Conservation (phyloP, 495 filamentous ascomycete genomes). For the Pseudomonodictys pantanalensis region DNA sequence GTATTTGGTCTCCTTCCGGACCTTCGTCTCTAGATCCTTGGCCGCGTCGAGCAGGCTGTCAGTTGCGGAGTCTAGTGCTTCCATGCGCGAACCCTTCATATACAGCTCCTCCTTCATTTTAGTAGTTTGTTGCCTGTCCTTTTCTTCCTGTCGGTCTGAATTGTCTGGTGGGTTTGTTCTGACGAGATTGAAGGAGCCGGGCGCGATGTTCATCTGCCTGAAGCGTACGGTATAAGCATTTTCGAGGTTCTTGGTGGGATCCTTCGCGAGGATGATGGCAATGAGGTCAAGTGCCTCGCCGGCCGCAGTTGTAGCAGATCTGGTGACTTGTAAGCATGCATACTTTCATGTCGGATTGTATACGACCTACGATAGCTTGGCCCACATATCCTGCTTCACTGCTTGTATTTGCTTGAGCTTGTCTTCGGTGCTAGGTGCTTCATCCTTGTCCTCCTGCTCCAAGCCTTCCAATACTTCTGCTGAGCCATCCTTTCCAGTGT, state of each 20-base stretch:
- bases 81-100: slow-evolving; percentile 74
- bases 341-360: not conserved
- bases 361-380: slow-evolving; percentile 4
- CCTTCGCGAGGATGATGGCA: slow-evolving; percentile 78
- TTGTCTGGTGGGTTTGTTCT: slow-evolving; percentile 58
- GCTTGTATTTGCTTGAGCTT: slow-evolving; percentile 50
- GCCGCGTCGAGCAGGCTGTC: slow-evolving; percentile 72
- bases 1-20: slow-evolving; percentile 74
- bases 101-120: slow-evolving; percentile 57
- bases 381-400: slow-evolving; percentile 26
- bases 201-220: slow-evolving; percentile 55
- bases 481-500: slow-evolving; percentile 45
- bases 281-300: slow-evolving; percentile 73
- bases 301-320: slow-evolving; percentile 61
- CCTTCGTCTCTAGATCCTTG: slow-evolving; percentile 68
- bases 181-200: slow-evolving; percentile 74
- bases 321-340: slow-evolving; percentile 7
- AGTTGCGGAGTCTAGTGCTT: slow-evolving; percentile 70
- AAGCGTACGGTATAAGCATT: slow-evolving; percentile 65
- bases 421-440: slow-evolving; percentile 41
- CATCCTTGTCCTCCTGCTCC: slow-evolving; percentile 46
- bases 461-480: slow-evolving; percentile 49
- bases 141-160: slow-evolving; percentile 32
- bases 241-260: slow-evolving; percentile 64
- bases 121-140: slow-evolving; percentile 39